Conservation (phyloP, 2,329 filamentous ascomycete species). For the Exutisphaerella laricina region DNA sequence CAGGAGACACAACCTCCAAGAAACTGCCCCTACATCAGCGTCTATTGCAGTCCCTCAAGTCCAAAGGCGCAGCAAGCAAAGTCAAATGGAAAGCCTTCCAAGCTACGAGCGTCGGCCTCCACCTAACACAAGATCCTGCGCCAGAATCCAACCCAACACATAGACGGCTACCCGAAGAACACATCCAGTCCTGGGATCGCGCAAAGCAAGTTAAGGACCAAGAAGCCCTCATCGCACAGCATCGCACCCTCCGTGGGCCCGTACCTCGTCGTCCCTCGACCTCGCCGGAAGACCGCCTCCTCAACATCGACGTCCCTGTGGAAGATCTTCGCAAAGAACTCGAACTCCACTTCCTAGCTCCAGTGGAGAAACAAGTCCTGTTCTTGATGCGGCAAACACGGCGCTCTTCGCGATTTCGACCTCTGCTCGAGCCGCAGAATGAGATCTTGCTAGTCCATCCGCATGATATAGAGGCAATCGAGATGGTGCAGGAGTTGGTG, state of each 20-base stretch:
- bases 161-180: slow-evolving; percentile 1
- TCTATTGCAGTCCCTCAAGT: background rate
- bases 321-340: background rate
- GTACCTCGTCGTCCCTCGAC: background rate
- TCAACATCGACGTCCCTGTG: background rate
- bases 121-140: slow-evolving; percentile 3
- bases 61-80: background rate
- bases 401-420: slow-evolving; percentile 4
- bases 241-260: slow-evolving; percentile 1
- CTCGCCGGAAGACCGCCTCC: background rate
- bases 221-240: background rate
- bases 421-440: slow-evolving; percentile 4
- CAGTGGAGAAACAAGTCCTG: slow-evolving; percentile 3
- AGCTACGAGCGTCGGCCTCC: background rate
- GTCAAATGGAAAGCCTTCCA: slow-evolving; percentile 2
- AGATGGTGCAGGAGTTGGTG: background rate
- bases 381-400: background rate
- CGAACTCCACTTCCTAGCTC: slow-evolving; percentile 3
- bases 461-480: background rate
- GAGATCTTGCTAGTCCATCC: slow-evolving; percentile 5
- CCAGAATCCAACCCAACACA: slow-evolving; percentile 1
- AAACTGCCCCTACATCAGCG: background rate
- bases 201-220: background rate
- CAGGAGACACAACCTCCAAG: background rate
- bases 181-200: background rate